Evolutionary conservation across 2,329 filamentous ascomycete genomes (phyloP).

Genomic region (Lasiodiplodia hormozganensis): DNA sequence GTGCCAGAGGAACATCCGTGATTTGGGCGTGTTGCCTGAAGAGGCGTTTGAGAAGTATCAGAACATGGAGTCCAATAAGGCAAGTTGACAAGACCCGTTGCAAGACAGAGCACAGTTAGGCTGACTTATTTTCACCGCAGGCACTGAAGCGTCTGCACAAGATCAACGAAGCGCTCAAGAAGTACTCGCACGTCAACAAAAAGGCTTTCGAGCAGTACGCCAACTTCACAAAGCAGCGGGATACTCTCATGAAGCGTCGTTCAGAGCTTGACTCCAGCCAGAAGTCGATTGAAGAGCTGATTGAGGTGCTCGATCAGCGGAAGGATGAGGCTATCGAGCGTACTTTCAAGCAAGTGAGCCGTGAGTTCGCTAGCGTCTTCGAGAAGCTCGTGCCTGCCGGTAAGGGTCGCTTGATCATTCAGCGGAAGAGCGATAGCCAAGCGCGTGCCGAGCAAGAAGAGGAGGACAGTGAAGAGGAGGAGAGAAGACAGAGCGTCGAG

Average conservation of each 20-base stretch:
- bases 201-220: constrained; percentile 99
- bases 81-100: constrained; percentile 40
- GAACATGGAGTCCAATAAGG: constrained; percentile 75
- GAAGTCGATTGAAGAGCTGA: constrained; percentile 87
- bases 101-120: constrained; percentile 32
- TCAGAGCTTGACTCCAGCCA: constrained; percentile 88
- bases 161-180: constrained; percentile 91
- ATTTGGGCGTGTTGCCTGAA: constrained; percentile 90
- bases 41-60: constrained; percentile 93
- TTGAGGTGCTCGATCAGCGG: constrained; percentile 88
- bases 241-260: constrained; percentile 82
- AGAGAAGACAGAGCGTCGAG: constrained; percentile 69
- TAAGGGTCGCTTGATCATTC: constrained; percentile 89
- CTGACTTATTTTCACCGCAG: constrained; percentile 7
- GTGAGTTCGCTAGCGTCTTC: constrained; percentile 91
- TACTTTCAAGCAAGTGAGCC: constrained; percentile 97
- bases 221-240: constrained; percentile 91
- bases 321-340: constrained; percentile 99
- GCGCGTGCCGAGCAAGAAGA: constrained; percentile 67
- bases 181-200: constrained; percentile 98
- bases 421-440: constrained; percentile 81
- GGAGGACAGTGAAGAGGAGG: constrained; percentile 54
- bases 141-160: constrained; percentile 77
- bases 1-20: constrained; percentile 86
- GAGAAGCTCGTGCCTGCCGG: constrained; percentile 94